Evolutionary conservation across 768 basidiomycete species (phyloP), one percentile per base, ranked within the genome.

Genomic region (Serpula lacrymans): DNA sequence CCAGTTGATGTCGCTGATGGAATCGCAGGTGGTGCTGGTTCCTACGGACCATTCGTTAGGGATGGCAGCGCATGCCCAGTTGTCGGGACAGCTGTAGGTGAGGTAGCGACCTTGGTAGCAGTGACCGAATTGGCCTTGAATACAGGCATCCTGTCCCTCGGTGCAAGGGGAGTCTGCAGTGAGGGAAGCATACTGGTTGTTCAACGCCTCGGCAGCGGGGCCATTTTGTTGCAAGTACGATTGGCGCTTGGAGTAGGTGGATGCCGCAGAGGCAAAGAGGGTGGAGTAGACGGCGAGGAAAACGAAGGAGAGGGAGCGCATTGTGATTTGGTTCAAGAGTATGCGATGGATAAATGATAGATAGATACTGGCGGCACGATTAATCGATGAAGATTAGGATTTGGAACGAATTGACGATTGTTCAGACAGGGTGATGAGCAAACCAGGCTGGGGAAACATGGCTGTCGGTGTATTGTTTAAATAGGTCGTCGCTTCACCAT

Each of bases 141-240:
- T 33, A 31, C 55, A 57, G 21, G 55, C 55, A 17, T 42, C 1
- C 1, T 56, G 29, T 2, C 49, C 55, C 10, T 47, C 33, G 6
- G 29, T 42, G 37, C 55, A 57, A 13, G 52, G 12, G 16, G 52
- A 56, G 43, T 17, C 42, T 13, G 35, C 22, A n/a, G 43, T 47
- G 28, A 57, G 31, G 3, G 46, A 9, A 0, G 25, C 27, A 14
- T 57, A 56, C 24, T 57, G 46, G 25, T 53, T 47, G 18, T 57
- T 57, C n/a, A 57, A 40, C 16, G 45, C 49, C n/a, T 54, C 43
- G 10, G 55, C 49, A 33, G 52, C 55, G 16, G 47, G 51, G 13
- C 51, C 54, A 1, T 56, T 56, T n/a, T 57, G 43, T 35, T 57
- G 52, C 20, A 57, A 43, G 34, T 30, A 53, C 31, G 17, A 35